Conservation (phyloP, 192 early-diverging fungal species). For the Backusella macrospora region DNA sequence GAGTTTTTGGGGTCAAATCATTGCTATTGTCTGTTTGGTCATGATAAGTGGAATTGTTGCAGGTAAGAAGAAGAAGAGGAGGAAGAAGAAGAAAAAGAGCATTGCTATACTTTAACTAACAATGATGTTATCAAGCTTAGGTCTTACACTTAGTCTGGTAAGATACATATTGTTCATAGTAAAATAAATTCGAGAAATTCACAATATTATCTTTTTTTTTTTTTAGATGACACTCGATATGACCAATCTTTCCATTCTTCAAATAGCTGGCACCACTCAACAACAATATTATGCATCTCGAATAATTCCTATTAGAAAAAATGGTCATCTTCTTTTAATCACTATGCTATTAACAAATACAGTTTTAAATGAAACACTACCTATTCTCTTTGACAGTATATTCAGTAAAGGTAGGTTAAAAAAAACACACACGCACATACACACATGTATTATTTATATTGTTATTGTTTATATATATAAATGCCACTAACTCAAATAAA, state of each 20-base stretch:
- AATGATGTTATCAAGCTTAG: slow-evolving; percentile 17
- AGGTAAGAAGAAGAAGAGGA: no score
- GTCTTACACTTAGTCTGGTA: slow-evolving; percentile 47
- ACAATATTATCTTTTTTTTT: not conserved
- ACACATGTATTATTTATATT: not conserved
- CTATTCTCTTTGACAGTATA: slow-evolving; percentile 73
- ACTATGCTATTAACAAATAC: slow-evolving; percentile 89
- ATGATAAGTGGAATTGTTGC: slow-evolving; percentile 26
- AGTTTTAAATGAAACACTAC: slow-evolving; percentile 89
- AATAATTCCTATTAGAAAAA: slow-evolving; percentile 88
- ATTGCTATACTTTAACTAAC: not conserved
- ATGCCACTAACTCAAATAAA: not conserved
- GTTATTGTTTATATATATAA: not conserved
- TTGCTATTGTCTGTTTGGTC: slow-evolving; percentile 20
- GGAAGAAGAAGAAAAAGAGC: no score
- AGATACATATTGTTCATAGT: not conserved
- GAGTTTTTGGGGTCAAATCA: slow-evolving; percentile 20
- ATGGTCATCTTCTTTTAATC: slow-evolving; percentile 86
- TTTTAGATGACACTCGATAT: slow-evolving; percentile 80
- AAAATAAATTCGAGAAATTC: not conserved
- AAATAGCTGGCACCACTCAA: slow-evolving; percentile 67
- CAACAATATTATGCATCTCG: slow-evolving; percentile 71
- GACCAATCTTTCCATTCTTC: slow-evolving; percentile 78
- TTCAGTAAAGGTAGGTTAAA: slow-evolving; percentile 56
- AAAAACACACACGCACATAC: not conserved